These are phyloP conservation scores for Amanita rubescens DNA, from an alignment of 768 basidiomycete genomes.

Conservation along the genomic window DNA sequence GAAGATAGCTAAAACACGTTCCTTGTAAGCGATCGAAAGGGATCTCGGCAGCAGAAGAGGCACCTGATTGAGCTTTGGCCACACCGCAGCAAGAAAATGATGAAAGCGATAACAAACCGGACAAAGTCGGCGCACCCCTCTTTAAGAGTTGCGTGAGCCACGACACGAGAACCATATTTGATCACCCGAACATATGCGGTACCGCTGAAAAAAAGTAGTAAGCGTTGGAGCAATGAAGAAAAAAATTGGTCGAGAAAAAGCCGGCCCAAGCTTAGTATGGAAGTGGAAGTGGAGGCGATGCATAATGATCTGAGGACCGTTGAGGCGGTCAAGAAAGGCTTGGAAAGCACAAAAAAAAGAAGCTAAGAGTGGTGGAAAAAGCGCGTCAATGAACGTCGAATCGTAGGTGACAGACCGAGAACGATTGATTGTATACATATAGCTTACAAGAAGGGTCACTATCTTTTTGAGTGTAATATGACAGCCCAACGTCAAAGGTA, in stretches of 20 bases:
- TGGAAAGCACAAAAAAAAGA: too few relatives aligned
- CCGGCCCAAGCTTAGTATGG: too few relatives aligned
- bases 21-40: not conserved
- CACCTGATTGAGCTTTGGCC: conserved; percentile 76
- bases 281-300: too few relatives aligned
- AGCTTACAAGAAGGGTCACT: too few relatives aligned
- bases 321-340: too few relatives aligned
- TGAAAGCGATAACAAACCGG: conserved; percentile 80
- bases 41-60: conserved; percentile 9
- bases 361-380: too few relatives aligned
- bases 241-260: conserved; percentile 19
- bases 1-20: conserved; percentile 46
- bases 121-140: conserved; percentile 71
- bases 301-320: too few relatives aligned
- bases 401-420: too few relatives aligned
- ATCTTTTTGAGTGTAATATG: too few relatives aligned
- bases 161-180: not conserved
- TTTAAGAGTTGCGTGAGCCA: conserved; percentile 16
- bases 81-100: conserved; percentile 71
- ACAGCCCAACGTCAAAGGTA: too few relatives aligned
- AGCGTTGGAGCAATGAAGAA: conserved; percentile 4
- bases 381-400: too few relatives aligned
- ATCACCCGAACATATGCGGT: not conserved
- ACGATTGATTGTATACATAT: too few relatives aligned
- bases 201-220: not conserved